Evolutionary conservation across 352 stramenopile genomes (phyloP).

Genomic region (Globisporangium splendens): DNA sequence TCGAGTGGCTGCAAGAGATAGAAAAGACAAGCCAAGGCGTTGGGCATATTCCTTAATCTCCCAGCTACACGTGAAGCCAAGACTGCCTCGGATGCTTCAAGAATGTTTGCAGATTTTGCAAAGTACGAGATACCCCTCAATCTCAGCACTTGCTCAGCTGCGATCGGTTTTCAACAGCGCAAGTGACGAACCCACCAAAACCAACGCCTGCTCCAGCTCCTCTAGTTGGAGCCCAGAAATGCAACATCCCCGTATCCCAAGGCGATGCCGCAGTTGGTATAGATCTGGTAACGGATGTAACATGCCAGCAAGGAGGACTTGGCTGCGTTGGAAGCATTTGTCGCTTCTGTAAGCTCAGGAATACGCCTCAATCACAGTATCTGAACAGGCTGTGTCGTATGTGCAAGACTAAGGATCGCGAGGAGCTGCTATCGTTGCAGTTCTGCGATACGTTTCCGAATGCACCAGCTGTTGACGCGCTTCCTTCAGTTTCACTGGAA

Average conservation of each 20-base stretch:
- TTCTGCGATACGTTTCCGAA: no score
- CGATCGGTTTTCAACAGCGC: not conserved
- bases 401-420: no score
- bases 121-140: slow-evolving; percentile 8
- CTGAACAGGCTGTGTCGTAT: slow-evolving; percentile 10
- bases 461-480: no score
- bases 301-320: slow-evolving; percentile 12
- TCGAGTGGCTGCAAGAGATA: slow-evolving; percentile 8
- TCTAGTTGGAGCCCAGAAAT: not conserved
- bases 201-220: not conserved
- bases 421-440: no score
- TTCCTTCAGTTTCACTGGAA: no score
- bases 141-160: slow-evolving; percentile 18
- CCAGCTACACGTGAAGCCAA: no score
- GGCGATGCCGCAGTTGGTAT: slow-evolving; percentile 12
- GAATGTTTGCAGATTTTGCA: slow-evolving; percentile 21
- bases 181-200: not conserved
- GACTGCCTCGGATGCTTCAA: slow-evolving; percentile 22
- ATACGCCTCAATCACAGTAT: slow-evolving; percentile 13
- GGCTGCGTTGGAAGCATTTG: slow-evolving; percentile 16
- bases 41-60: no score
- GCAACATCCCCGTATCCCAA: slow-evolving; percentile 5
- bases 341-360: slow-evolving; percentile 13
- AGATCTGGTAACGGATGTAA: slow-evolving; percentile 12
- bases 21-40: no score